phyloP scores from a whole-genome alignment of 371 early-diverging fungal species.

The Parasitella parasitica region DNA sequence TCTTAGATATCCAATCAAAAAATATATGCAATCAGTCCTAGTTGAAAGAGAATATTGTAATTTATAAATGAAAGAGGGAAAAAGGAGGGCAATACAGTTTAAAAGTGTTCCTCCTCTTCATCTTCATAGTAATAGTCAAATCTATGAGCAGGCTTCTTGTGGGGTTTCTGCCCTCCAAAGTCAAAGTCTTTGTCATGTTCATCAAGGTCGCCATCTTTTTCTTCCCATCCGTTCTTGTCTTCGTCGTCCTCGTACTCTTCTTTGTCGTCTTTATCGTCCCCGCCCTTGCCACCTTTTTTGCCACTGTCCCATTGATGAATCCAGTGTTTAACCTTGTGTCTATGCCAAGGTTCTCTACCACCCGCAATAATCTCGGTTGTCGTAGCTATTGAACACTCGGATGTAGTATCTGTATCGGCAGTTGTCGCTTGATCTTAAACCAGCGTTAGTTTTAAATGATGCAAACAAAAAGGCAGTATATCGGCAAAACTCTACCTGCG shows the following conservation, averaged over 20 bases:
- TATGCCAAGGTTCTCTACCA: neutral
- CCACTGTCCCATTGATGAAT: neutral
- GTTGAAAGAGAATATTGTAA: neutral
- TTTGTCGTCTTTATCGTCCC: neutral
- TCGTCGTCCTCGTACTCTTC: neutral
- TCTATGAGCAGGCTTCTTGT: neutral
- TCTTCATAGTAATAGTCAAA: neutral
- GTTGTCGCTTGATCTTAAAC: neutral
- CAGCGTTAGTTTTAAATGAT: neutral
- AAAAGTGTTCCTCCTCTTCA: neutral
- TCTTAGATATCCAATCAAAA: neutral
- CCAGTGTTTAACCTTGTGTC: neutral
- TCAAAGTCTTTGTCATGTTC: neutral
- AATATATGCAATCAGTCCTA: too few species aligned
- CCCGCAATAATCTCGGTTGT: neutral
- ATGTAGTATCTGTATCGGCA: neutral
- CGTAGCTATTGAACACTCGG: neutral
- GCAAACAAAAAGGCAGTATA: neutral
- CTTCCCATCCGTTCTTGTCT: neutral
- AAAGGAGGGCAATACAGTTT: neutral
- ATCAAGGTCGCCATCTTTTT: neutral
- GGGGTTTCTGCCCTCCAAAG: neutral
- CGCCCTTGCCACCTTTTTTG: neutral
- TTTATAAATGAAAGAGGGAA: neutral
- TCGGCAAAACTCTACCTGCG: neutral